These are phyloP conservation scores for Phanerodontia chrysosporium DNA, from an alignment of 768 basidiomycete genomes.

Conservation along the genomic window DNA sequence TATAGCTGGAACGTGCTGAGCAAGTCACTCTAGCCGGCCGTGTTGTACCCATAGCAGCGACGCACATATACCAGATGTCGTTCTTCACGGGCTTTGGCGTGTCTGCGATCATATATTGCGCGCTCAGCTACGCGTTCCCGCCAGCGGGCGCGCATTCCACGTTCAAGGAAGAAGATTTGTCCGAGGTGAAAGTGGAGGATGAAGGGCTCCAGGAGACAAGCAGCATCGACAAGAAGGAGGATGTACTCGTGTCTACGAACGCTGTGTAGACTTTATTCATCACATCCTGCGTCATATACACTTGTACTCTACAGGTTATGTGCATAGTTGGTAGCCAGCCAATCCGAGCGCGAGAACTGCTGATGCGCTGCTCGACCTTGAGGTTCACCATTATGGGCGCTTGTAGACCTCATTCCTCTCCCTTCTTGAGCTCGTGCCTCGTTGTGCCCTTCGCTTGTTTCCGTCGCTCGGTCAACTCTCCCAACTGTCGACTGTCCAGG, in stretches of 20 bases:
- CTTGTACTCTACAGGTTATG: too few species aligned
- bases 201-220: background rate
- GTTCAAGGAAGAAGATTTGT: constrained; percentile 56
- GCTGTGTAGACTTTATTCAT: background rate
- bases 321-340: too few species aligned
- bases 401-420: too few species aligned
- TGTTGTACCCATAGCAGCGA: constrained; percentile 61
- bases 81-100: constrained; percentile 84
- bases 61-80: constrained; percentile 69
- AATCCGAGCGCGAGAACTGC: too few species aligned
- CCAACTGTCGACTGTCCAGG: too few species aligned
- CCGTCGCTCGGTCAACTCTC: too few species aligned
- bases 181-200: background rate
- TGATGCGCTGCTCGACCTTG: too few species aligned
- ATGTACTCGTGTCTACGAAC: background rate
- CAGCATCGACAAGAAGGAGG: constrained; percentile 7
- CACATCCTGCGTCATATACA: too few species aligned
- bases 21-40: constrained; percentile 41
- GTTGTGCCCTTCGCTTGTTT: too few species aligned
- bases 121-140: constrained; percentile 58
- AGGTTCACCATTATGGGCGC: too few species aligned
- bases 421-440: too few species aligned
- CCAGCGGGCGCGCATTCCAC: constrained; percentile 41
- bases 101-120: constrained; percentile 59
- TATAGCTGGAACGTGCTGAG: background rate